Evolutionary conservation across 805 yeast genomes (phyloP), one percentile per base, ranked within the genome.

Genomic region (Schwanniomyces occidentalis): DNA sequence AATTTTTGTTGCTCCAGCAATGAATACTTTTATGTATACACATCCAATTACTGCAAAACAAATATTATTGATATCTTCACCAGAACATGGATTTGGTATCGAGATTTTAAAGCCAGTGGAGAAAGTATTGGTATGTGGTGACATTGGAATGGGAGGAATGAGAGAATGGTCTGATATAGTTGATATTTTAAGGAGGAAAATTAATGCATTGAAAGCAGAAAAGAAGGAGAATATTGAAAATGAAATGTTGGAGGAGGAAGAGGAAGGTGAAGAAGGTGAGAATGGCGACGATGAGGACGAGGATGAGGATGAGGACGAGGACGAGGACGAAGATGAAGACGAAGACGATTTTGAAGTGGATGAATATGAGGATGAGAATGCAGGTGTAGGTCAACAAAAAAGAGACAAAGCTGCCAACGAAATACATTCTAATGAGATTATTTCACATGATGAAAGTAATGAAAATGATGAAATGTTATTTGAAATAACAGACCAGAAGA

Each of bases 131-230:
- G 66, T 69, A 6, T 69, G 75, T 51, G 75, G 75, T 5, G 75
- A 69, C 42, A 69, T 69, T 30, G 75, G 75, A 1, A 68, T 69
- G 73, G 75, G 75, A 4, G 75, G 75, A 6, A 69, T 69, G 75
- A 49, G 73, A 33, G 75, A 69, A 50, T 69, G 75, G 75, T 54
- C 47, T 40, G 75, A 69, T 21, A 51, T 68, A 16, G 75, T 69
- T 16, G 73, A 69, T 38, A 65, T 63, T 12, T 46, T 69, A 33
- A 53, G 71, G 34, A 55, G 66, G 27, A 55, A 59, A 34, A 60
- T 67, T 29, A 49, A 42, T 27, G 37, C 45, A 4, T 42, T 66
- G 24, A 54, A 56, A 31, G 54, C 51, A 3, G 28, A 22, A 19
- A 18, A 31, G 8, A 51, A 31, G 51, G 51, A 49, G 44, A 30